Evolutionary conservation across 176 grass and related monocot genomes (phyloP).

Genomic region (Melocanna baccifera): DNA sequence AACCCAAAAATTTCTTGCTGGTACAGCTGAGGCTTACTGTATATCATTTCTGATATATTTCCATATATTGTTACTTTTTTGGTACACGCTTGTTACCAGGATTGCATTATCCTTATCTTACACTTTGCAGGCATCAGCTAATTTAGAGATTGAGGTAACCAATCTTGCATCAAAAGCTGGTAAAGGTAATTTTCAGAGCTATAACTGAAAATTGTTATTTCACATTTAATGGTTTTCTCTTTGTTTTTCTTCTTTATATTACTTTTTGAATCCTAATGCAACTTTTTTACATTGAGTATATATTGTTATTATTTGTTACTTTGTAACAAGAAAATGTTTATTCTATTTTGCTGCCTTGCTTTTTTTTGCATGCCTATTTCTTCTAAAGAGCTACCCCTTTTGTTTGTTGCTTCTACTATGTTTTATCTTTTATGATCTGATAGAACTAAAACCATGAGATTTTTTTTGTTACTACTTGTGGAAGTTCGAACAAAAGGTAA

Average conservation of each 20-base stretch:
- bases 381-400: background rate
- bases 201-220: conserved; percentile 11
- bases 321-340: background rate
- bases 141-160: conserved; percentile 97
- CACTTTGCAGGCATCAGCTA: conserved; percentile 74
- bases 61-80: background rate
- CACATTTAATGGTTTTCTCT: background rate
- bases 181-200: conserved; percentile 60
- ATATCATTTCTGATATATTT: background rate
- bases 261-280: background rate
- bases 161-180: conserved; percentile 91
- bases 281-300: background rate
- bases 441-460: background rate
- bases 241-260: conserved; percentile 8
- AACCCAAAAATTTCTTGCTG: background rate
- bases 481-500: background rate
- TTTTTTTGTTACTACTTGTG: background rate
- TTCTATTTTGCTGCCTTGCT: background rate
- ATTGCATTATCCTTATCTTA: background rate
- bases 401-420: background rate
- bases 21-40: background rate
- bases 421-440: background rate
- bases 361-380: background rate
- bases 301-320: background rate
- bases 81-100: background rate